Evolutionary conservation across 108 stramenopile species (phyloP), one percentile per base, ranked within the genome.

Genomic region (Cyclotella kingstonii): DNA sequence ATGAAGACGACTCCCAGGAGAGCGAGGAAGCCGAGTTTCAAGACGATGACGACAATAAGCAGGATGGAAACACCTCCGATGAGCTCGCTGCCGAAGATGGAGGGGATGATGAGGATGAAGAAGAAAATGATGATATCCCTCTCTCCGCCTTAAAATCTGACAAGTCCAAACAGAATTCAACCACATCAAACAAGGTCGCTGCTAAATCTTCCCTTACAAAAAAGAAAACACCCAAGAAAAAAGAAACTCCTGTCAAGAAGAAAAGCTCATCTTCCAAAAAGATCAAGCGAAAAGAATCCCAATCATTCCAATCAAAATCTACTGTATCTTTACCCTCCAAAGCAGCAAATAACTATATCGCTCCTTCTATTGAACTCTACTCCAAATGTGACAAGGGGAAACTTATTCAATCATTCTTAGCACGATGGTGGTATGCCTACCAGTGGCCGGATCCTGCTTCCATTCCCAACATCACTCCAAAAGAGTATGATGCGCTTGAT

Each of bases 371-470:
- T 38, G 58, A 68, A 47, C 58, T 70, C 50, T 51, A 68, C 59
- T 27, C 63, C 41, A 45, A 67, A 33, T 60, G 63, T 30, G 71
- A 79, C 28, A 96, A 97, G 77, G 96, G 96, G 11, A 70, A 83
- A 57, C 68, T 97, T 53, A 83, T 96, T 50, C 92, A 95, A 68
- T 68, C 80, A 54, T 69, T 97, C 14, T 71, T 97, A 19, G 79
- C 78, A 54, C 86, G 97, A 45, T 98, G 97, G 97, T 98, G 97
- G 97, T 96, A 98, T 62, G 91, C 93, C 26, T 87, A 95, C 43
- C 45, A 81, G 47, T 96, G 95, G 95, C 95, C 92, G 14, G 77
- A 75, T 72, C 78, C 73, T 12, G 52, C 54, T 42, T 41, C 61
- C 29, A 49, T 87, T 7, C 77, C 81, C n/a, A 49, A 56, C 22